phyloP scores from a whole-genome alignment of 768 basidiomycete species.

The Amanita pseudoporphyria region DNA sequence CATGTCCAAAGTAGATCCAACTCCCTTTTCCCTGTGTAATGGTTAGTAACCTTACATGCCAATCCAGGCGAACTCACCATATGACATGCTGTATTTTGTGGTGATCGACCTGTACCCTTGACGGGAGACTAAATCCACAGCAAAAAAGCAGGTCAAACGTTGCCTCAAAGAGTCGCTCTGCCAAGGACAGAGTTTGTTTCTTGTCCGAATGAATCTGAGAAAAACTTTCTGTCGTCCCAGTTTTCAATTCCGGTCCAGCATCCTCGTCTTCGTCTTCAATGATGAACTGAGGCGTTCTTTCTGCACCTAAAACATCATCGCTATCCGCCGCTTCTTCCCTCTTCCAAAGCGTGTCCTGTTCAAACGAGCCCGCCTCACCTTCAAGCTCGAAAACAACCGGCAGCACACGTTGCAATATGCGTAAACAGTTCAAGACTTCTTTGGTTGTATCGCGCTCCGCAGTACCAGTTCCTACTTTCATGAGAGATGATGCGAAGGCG shows the following conservation, averaged over 20 bases:
- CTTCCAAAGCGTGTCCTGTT: constrained; percentile 79
- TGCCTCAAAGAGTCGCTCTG: constrained; percentile 69
- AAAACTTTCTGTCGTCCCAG: constrained; percentile 6
- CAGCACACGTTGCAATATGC: constrained; percentile 80
- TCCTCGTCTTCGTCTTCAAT: constrained; percentile 64
- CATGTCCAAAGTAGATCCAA: constrained; percentile 78
- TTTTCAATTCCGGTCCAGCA: constrained; percentile 6
- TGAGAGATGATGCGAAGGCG: constrained; percentile 61
- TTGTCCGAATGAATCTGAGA: constrained; percentile 17
- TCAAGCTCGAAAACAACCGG: constrained; percentile 84
- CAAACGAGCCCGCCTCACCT: constrained; percentile 63
- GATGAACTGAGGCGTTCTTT: constrained; percentile 60
- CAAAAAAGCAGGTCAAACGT: constrained; percentile 86
- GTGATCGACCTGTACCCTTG: constrained; percentile 64
- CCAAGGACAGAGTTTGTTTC: constrained; percentile 62
- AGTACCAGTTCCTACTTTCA: constrained; percentile 42
- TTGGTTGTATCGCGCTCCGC: constrained; percentile 63
- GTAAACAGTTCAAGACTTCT: constrained; percentile 87
- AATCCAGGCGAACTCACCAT: constrained; percentile 49
- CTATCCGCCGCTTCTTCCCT: constrained; percentile 39
- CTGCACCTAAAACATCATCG: constrained; percentile 12
- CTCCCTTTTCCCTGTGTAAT: constrained; percentile 76
- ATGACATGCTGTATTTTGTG: constrained; percentile 83
- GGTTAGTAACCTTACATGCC: neutral
- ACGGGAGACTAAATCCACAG: constrained; percentile 87